Evolutionary conservation across 164 flowering plant species (phyloP), one percentile per base, ranked within the genome.

Genomic region (Warburgia ugandensis): DNA sequence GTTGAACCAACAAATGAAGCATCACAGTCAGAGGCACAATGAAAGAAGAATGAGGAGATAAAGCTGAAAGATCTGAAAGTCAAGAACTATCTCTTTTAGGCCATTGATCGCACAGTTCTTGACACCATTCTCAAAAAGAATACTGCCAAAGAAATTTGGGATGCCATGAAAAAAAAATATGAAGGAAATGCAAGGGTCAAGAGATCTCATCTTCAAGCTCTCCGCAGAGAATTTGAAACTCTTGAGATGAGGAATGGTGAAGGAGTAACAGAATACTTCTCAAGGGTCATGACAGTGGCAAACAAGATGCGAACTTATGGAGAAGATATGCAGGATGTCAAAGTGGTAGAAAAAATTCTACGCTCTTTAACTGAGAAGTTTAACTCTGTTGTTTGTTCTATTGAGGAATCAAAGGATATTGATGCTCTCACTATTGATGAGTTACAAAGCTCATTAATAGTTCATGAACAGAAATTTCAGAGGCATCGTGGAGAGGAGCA

Each of bases 121-220:
- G 41, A 37, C 14, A 37, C 41, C 7, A 37, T 37, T 14, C n/a
- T 37, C 14, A 16, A 37, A 14, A 37, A 37, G 41, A 14, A 37
- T 16, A 37, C 41, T 16, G 7, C 41, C 16, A 37, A 6, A 14
- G 4, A 37, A 16, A 37, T 37, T 16, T 37, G 41, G 41, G 41
- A 37, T 37, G 7, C 41, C 14, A 37, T 37, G 41, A 37, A 37
- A 16, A 37, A n/a, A n/a, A 60, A 61, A 26, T 60, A 13, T 37
- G 47, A 54, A 26, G 52, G 69, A n/a, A 65, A 59, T 49, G 52
- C 60, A 29, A 40, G 65, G 17, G 69, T 65, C 29, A 64, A 64
- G 46, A 28, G 59, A 21, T 52, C 59, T 25, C 39, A 20, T 23
- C 59, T 64, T 26, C 58, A 64, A 46, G 50, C 48, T 26, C 54